Conservation (phyloP, 2,329 filamentous ascomycete species). For the Curvularia sp. region DNA sequence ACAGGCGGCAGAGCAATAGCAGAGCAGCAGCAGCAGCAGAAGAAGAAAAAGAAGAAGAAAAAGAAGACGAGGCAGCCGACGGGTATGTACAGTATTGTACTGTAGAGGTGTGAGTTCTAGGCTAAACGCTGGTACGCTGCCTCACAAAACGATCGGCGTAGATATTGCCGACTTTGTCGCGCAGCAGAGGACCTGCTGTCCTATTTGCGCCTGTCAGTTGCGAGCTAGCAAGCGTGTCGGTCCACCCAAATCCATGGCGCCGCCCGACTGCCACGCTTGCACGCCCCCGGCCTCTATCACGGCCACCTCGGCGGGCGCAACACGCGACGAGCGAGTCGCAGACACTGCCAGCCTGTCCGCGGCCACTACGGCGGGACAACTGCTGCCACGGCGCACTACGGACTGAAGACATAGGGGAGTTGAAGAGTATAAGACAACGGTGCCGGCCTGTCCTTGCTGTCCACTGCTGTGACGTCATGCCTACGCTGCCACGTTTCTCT, state of each 20-base stretch:
- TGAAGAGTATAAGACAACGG: neutral
- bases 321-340: neutral
- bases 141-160: conserved; percentile 10
- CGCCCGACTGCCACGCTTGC: conserved; percentile 10
- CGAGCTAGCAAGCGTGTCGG: conserved; percentile 3
- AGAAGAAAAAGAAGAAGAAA: neutral
- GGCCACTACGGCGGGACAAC: neutral
- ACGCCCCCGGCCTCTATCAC: neutral
- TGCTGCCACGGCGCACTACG: neutral
- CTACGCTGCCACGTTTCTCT: neutral
- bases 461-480: neutral
- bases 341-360: neutral
- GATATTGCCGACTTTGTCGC: conserved; percentile 3
- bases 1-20: neutral
- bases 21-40: neutral
- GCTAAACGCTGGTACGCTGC: conserved; percentile 9
- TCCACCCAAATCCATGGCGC: conserved; percentile 12
- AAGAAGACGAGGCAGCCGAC: neutral
- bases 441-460: neutral
- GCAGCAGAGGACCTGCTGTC: neutral
- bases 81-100: too few species aligned
- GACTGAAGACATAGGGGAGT: neutral
- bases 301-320: conserved; percentile 6
- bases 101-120: neutral
- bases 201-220: conserved; percentile 11